A percentile compares a stretch with the other conserved stretches of the same genome.
These are phyloP conservation scores for Colletotrichum kahawae DNA, from an alignment of 2,329 filamentous ascomycete species.

Conservation along the genomic window DNA sequence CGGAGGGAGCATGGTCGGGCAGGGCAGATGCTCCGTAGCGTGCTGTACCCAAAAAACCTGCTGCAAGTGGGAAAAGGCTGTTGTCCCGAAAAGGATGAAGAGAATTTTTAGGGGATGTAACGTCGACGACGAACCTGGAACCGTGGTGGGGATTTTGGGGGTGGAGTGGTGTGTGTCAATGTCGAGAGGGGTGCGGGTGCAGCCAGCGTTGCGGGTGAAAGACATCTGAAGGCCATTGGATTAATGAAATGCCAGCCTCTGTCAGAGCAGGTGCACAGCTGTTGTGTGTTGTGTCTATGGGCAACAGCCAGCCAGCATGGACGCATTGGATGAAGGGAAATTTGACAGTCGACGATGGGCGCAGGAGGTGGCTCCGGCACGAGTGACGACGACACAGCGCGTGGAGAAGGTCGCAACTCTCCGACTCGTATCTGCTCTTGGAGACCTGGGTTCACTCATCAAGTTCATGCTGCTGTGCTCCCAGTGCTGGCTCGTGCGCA, in stretches of 20 bases:
- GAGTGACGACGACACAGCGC: slow-evolving; percentile 1
- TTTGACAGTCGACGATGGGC: background rate
- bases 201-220: background rate
- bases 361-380: slow-evolving; percentile 14
- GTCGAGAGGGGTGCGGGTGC: background rate
- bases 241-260: background rate
- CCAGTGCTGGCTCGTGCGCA: no score
- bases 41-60: background rate
- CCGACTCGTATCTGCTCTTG: slow-evolving; percentile 19
- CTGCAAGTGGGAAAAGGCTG: background rate
- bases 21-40: background rate
- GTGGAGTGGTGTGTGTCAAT: background rate
- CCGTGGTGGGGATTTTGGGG: slow-evolving; percentile 2
- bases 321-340: slow-evolving; percentile 10
- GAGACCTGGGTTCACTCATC: no score
- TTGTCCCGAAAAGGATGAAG: slow-evolving; percentile 7
- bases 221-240: background rate
- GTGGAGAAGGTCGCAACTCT: slow-evolving; percentile 11
- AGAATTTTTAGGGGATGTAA: slow-evolving; percentile 21
- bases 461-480: no score
- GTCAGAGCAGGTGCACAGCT: background rate
- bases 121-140: slow-evolving; percentile 23
- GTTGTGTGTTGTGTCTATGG: background rate
- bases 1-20: background rate
- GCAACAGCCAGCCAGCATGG: background rate